Evolutionary conservation across 2,329 filamentous ascomycete species (phyloP).

Genomic region (Alternaria hordeiaustralica): DNA sequence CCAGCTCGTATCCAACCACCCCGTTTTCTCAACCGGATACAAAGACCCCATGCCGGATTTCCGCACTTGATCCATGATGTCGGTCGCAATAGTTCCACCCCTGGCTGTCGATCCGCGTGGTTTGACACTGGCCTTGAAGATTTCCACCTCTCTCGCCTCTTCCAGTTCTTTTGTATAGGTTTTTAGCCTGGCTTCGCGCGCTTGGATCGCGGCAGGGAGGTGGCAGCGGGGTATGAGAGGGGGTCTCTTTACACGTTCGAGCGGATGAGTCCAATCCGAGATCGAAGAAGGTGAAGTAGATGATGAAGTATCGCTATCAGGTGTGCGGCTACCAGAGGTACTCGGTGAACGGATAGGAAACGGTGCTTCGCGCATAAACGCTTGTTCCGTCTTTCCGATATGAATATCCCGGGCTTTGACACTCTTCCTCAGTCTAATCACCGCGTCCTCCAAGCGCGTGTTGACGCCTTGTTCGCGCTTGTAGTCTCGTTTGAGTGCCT

Average conservation of each 20-base stretch:
- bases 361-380: background rate
- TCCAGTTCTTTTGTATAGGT: background rate
- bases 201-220: background rate
- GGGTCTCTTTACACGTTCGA: background rate
- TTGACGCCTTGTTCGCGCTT: conserved; percentile 1
- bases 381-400: background rate
- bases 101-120: background rate
- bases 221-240: background rate
- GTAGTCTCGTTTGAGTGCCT: background rate
- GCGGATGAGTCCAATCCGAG: background rate
- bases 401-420: background rate
- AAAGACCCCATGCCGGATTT: background rate
- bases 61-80: conserved; percentile 5
- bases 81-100: background rate
- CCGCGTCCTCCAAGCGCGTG: background rate
- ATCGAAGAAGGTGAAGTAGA: background rate
- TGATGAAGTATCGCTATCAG: background rate
- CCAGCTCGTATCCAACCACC: background rate
- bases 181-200: background rate
- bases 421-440: background rate
- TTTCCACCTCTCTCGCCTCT: background rate
- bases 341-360: background rate
- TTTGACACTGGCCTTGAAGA: background rate
- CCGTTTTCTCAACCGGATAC: conserved; percentile 4
- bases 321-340: background rate